Conservation (phyloP, 2,329 filamentous ascomycete genomes). For the Pseudocercospora eumusae region DNA sequence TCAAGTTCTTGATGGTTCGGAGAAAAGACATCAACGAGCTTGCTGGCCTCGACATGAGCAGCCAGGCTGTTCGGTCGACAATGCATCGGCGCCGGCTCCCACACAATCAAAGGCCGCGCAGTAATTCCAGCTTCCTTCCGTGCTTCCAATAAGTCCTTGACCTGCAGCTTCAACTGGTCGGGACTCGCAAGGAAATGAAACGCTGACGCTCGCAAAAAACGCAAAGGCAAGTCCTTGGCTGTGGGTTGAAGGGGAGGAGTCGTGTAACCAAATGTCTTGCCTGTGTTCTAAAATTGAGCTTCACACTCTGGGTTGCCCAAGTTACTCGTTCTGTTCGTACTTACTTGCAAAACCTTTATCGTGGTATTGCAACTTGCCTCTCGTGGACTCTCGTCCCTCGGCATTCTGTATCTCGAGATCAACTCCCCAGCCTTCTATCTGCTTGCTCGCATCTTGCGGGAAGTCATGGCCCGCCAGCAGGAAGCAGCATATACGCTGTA, state of each 20-base stretch:
- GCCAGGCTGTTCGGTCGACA: slow-evolving; percentile 30
- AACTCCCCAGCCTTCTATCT: slow-evolving; percentile 16
- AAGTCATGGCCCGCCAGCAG: slow-evolving; percentile 23
- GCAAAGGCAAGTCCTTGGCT: slow-evolving; percentile 14
- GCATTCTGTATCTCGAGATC: slow-evolving; percentile 13
- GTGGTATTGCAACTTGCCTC: slow-evolving; percentile 20
- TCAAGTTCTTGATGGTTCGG: slow-evolving; percentile 37
- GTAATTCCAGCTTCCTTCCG: slow-evolving; percentile 12
- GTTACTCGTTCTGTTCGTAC: neutral
- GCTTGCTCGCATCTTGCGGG: slow-evolving; percentile 13
- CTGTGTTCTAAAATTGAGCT: slow-evolving; percentile 6
- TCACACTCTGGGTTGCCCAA: neutral
- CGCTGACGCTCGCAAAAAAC: slow-evolving; percentile 17
- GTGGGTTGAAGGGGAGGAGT: slow-evolving; percentile 19
- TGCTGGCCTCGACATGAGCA: slow-evolving; percentile 25
- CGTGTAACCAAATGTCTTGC: slow-evolving; percentile 19
- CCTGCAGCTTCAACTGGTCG: slow-evolving; percentile 24
- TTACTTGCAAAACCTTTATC: slow-evolving; percentile 16
- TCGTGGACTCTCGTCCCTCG: slow-evolving; percentile 11
- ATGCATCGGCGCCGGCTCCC: slow-evolving; percentile 35
- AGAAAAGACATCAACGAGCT: slow-evolving; percentile 35
- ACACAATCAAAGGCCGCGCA: slow-evolving; percentile 29
- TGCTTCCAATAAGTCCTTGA: slow-evolving; percentile 17
- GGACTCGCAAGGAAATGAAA: slow-evolving; percentile 36
- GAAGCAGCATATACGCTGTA: slow-evolving; percentile 13